Evolutionary conservation across 805 yeast species (phyloP), one percentile per base, ranked within the genome.

Genomic region (Candida chilensis): DNA sequence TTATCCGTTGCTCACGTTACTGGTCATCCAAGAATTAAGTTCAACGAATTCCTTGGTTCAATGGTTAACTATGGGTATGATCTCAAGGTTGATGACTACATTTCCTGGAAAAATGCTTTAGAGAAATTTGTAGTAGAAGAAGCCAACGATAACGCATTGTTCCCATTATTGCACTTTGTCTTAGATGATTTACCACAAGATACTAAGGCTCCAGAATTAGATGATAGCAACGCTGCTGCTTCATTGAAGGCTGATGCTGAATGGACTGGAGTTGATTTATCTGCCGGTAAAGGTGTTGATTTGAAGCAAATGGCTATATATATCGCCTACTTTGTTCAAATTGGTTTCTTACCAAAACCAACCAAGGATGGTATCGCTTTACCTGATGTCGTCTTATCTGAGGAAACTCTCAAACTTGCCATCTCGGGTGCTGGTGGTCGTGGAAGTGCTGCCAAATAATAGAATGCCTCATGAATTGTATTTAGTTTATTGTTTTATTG

Each of bases 151-250:
- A 79, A 79, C 41, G 97, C 98, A 0, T 66, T 92, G 38, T 92
- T 76, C 62, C 98, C 99, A 35, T 66, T 92, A 44, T 64, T 92
- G 42, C 97, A 92, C 59, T 85, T 92, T 63, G 97, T 88, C 10
- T 67, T 94, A 41, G 98, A 87, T 47, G 79, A 88, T 50, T 70
- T 92, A 47, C 96, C 96, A 5, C 80, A 78, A 37, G 79, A 78
- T 51, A 83, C 97, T 19, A 83, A 78, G 55, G 97, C 98, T 8
- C 97, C 98, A 2, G 96, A 90, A 54, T 67, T 92, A 39, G 95
- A 88, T 47, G 98, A 94, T 43, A 31, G 66, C 4, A 88, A 92
- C 51, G 84, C 97, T 1, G 71, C 65, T n/a, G 50, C 52, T n/a
- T 69, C 88, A 0, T 71, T 92, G 49, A 60, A 57, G 34, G 62